Evolutionary conservation across 179 eudicot species (phyloP).

Genomic region (Beta corolliflora): DNA sequence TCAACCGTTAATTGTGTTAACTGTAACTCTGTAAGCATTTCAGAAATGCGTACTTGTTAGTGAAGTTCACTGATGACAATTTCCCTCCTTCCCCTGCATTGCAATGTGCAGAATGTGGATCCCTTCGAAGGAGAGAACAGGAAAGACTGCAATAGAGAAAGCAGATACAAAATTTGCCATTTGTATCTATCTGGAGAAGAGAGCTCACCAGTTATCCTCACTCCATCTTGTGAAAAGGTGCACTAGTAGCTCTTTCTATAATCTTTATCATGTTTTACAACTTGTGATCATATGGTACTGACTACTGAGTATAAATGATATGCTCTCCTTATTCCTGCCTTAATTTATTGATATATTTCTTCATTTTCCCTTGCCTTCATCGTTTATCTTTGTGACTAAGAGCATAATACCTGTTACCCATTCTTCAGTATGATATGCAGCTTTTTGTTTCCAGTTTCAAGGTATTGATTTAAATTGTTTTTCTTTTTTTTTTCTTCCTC

Average conservation of each 20-base stretch:
- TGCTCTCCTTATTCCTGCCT: neutral
- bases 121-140: slow-evolving; percentile 25
- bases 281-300: slow-evolving; percentile 3
- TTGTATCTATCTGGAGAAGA: slow-evolving; percentile 68
- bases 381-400: neutral
- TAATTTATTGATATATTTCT: neutral
- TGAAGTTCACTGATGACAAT: slow-evolving; percentile 3
- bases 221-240: slow-evolving; percentile 56
- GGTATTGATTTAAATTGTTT: neutral
- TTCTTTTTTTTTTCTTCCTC: neutral
- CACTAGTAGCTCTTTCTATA: neutral
- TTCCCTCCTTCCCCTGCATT: neutral
- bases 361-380: neutral
- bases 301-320: neutral
- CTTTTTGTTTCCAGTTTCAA: neutral
- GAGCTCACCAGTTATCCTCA: slow-evolving; percentile 38
- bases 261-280: slow-evolving; percentile 14
- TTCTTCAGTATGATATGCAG: neutral
- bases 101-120: slow-evolving; percentile 31
- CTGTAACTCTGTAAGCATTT: neutral
- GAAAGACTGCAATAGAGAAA: slow-evolving; percentile 33
- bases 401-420: neutral
- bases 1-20: too few species aligned
- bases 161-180: slow-evolving; percentile 37
- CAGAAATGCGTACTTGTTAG: neutral